These are phyloP conservation scores for Breynia disticha DNA, from an alignment of 441 rosid species.

Conservation along the genomic window DNA sequence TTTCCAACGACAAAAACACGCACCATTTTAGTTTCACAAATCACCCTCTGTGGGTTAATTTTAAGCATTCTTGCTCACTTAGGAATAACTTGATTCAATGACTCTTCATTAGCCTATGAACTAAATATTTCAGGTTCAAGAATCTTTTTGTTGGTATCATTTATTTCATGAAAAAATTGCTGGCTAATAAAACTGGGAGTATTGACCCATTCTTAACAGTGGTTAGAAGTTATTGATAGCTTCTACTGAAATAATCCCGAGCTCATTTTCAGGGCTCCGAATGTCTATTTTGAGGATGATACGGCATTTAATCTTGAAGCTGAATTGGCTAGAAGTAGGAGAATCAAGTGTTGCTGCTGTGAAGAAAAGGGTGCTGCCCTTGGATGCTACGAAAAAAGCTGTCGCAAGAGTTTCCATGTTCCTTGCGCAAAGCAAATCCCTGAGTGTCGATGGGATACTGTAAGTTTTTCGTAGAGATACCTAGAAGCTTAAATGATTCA, in stretches of 20 bases:
- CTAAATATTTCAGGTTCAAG: background rate
- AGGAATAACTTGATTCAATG: too few species aligned
- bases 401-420: slow-evolving; percentile 83
- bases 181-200: too few species aligned
- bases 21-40: background rate
- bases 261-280: slow-evolving; percentile 66
- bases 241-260: slow-evolving; percentile 5
- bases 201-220: too few species aligned
- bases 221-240: background rate
- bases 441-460: slow-evolving; percentile 84
- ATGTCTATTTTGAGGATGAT: slow-evolving; percentile 64
- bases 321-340: slow-evolving; percentile 64
- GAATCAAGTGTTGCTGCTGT: slow-evolving; percentile 58
- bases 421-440: slow-evolving; percentile 71
- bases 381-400: slow-evolving; percentile 68
- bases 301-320: slow-evolving; percentile 70
- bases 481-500: background rate
- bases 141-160: background rate
- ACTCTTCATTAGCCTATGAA: background rate
- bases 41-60: background rate
- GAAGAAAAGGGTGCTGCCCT: slow-evolving; percentile 80
- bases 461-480: slow-evolving; percentile 21
- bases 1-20: background rate
- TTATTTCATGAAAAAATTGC: background rate
- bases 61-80: too few species aligned